phyloP scores from a whole-genome alignment of 345 rosid genomes.

The Lepidium africanum region DNA sequence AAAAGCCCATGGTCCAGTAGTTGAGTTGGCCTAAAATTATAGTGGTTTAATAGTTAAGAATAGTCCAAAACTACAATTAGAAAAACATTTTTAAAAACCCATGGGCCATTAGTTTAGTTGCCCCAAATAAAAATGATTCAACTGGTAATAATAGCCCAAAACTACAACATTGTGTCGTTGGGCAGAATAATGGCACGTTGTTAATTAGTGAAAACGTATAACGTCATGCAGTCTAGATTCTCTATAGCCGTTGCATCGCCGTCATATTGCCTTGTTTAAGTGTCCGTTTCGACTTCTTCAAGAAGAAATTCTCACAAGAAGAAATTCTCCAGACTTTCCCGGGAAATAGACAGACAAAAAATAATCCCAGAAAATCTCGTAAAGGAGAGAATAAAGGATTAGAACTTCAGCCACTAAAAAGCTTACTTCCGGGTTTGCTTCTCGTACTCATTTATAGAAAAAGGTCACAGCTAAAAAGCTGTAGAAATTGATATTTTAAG shows the following conservation, averaged over 20 bases:
- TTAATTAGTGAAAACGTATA: background rate
- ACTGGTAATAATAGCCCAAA: background rate
- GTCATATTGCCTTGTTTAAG: background rate
- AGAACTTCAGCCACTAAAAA: background rate
- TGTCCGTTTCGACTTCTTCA: background rate
- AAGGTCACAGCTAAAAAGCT: slow-evolving; percentile 14
- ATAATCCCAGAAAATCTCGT: background rate
- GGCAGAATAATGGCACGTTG: background rate
- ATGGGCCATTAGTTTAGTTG: background rate
- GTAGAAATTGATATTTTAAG: background rate
- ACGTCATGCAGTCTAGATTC: slow-evolving; percentile 13
- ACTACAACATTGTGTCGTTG: background rate
- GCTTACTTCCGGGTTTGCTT: slow-evolving; percentile 10
- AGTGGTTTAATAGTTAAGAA: too few relatives aligned
- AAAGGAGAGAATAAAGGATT: slow-evolving; percentile 2
- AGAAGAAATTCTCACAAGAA: slow-evolving; percentile 1
- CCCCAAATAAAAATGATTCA: background rate
- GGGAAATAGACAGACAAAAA: background rate
- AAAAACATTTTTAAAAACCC: background rate
- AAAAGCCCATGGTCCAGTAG: too few relatives aligned
- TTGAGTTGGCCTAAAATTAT: too few relatives aligned
- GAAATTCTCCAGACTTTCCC: slow-evolving; percentile 1
- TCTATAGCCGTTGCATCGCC: background rate
- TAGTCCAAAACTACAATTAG: too few relatives aligned
- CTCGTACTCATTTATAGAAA: background rate